phyloP scores from a whole-genome alignment of 169 alveolate species.

The Eimeria brunetti region DNA sequence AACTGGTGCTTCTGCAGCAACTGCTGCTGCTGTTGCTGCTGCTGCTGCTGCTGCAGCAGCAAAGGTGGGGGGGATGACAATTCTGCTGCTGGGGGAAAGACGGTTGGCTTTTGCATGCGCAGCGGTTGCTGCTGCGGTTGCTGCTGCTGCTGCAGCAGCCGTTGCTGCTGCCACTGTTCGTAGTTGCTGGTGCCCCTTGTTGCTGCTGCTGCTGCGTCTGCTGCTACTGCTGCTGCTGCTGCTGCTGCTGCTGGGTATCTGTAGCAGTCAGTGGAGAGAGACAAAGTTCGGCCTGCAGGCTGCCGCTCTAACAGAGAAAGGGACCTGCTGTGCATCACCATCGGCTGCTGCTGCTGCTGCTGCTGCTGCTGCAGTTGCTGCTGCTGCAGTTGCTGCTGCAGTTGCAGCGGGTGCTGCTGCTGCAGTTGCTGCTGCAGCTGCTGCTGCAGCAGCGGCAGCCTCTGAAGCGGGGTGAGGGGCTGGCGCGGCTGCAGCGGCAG shows the following conservation, averaged over 20 bases:
- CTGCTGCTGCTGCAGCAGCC: neutral
- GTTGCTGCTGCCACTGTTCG: neutral
- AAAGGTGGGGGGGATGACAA: neutral
- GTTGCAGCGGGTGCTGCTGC: neutral
- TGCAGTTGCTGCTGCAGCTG: neutral
- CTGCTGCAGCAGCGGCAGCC: neutral
- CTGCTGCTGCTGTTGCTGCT: neutral
- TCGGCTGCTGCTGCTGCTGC: constrained; percentile 29
- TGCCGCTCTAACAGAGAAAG: neutral
- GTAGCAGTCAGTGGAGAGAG: constrained; percentile 4
- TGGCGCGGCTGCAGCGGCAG: neutral
- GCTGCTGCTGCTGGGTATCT: neutral
- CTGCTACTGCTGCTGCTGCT: constrained; percentile 4
- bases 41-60: constrained; percentile 16
- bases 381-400: neutral
- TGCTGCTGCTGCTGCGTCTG: neutral
- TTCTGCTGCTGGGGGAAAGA: neutral
- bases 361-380: constrained; percentile 16
- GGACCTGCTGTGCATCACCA: constrained; percentile 4
- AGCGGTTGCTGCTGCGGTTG: neutral
- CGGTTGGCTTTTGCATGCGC: neutral
- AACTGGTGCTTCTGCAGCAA: neutral
- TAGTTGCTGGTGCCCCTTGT: neutral
- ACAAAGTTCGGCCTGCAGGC: neutral
- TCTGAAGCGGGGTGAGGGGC: neutral